Conservation (phyloP, 345 rosid species). For the Balakata baccata region DNA sequence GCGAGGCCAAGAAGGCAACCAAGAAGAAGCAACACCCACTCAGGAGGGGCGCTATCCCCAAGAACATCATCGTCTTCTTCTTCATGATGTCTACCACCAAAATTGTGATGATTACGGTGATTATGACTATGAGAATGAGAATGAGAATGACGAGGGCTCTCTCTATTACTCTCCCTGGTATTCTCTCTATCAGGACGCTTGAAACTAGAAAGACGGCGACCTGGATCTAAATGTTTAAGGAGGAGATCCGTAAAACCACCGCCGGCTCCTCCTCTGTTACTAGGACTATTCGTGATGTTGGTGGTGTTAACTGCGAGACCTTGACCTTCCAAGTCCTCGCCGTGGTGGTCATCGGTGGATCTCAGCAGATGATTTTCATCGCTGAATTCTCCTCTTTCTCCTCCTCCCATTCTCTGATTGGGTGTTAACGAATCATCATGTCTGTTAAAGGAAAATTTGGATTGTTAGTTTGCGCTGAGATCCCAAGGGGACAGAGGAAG, state of each 20-base stretch:
- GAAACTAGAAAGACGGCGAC: conserved; percentile 13
- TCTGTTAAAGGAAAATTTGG: not conserved
- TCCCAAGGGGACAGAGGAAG: not conserved
- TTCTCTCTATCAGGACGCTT: not conserved
- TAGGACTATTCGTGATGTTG: not conserved
- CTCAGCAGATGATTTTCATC: conserved; percentile 7
- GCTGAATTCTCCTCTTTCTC: conserved; percentile 7
- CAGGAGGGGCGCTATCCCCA: conserved; percentile 83
- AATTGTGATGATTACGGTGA: not conserved
- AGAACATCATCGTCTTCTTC: conserved; percentile 51
- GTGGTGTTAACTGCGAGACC: not conserved
- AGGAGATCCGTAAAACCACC: conserved; percentile 6
- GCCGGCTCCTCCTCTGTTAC: not conserved
- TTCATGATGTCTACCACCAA: conserved; percentile 3
- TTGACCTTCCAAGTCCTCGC: conserved; percentile 13
- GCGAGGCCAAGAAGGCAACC: conserved; percentile 91
- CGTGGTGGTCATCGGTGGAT: not conserved
- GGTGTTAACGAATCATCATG: not conserved
- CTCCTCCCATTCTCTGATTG: not conserved
- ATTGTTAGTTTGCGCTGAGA: not conserved
- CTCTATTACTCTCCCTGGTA: not conserved
- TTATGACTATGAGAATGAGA: not conserved
- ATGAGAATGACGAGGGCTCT: not conserved
- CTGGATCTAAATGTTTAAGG: conserved; percentile 18
- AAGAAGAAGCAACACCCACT: conserved; percentile 88